Evolutionary conservation across 1,284 basidiomycete species (phyloP).

Genomic region (Melampsora americana): DNA sequence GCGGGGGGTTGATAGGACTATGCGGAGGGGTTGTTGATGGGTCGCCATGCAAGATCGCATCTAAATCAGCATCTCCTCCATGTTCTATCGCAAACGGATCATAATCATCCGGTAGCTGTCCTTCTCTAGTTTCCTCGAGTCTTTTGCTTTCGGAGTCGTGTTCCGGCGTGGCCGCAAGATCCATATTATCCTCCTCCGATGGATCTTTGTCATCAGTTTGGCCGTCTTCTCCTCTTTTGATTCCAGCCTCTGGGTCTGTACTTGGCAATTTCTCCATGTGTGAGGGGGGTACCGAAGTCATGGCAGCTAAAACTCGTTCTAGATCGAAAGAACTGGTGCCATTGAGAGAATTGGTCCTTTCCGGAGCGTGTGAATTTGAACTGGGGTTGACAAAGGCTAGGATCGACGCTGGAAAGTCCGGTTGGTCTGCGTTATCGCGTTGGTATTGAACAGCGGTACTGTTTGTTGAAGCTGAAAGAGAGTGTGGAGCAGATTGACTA

Average conservation of each 20-base stretch:
- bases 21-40: constrained; percentile 5
- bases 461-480: not conserved
- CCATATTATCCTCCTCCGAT: constrained; percentile 35
- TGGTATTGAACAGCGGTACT: not conserved
- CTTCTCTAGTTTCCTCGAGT: not conserved
- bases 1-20: constrained; percentile 13
- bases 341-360: not conserved
- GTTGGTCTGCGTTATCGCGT: not conserved
- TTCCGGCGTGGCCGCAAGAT: constrained; percentile 40
- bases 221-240: not conserved
- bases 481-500: not conserved
- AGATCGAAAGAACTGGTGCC: constrained; percentile 29
- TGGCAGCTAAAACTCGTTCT: constrained; percentile 36
- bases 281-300: constrained; percentile 27
- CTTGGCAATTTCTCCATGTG: not conserved
- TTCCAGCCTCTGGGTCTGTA: not conserved
- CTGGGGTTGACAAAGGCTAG: not conserved
- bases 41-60: constrained; percentile 41
- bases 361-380: not conserved
- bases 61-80: constrained; percentile 42
- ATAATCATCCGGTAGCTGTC: constrained; percentile 39
- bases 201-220: constrained; percentile 6
- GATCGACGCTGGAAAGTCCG: not conserved
- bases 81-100: constrained; percentile 41
- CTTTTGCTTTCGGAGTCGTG: not conserved